Evolutionary conservation across 305 asterid genomes (phyloP).

Genomic region (Fraxinus ornus): DNA sequence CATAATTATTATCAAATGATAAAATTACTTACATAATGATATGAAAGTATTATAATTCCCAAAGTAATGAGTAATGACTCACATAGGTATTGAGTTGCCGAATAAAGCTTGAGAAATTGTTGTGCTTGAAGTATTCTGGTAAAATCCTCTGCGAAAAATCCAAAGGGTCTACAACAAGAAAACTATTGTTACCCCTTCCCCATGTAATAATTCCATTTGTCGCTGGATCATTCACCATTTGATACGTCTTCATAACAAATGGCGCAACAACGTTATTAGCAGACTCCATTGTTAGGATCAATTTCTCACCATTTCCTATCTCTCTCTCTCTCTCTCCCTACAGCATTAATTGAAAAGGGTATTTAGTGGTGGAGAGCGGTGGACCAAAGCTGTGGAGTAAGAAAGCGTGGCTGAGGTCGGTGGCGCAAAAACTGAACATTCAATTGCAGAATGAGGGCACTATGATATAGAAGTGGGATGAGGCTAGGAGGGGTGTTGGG

Average conservation of each 20-base stretch:
- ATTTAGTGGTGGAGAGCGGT: neutral
- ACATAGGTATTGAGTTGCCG: slow-evolving; percentile 93
- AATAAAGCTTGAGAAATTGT: slow-evolving; percentile 84
- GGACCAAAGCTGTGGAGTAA: neutral
- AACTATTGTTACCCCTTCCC: slow-evolving; percentile 67
- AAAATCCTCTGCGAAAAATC: slow-evolving; percentile 66
- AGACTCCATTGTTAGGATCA: slow-evolving; percentile 46
- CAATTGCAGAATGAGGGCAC: neutral
- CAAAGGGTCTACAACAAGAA: slow-evolving; percentile 68
- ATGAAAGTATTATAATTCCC: neutral
- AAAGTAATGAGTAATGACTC: slow-evolving; percentile 32
- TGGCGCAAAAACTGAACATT: neutral
- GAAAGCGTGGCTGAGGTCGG: neutral
- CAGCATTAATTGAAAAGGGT: neutral
- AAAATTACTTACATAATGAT: neutral
- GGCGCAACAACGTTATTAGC: slow-evolving; percentile 40
- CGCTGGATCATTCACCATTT: slow-evolving; percentile 71
- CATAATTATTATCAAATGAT: neutral
- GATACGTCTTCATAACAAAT: slow-evolving; percentile 78
- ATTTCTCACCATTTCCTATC: neutral
- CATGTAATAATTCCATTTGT: slow-evolving; percentile 56
- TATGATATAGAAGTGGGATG: neutral
- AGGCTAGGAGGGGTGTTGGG: neutral
- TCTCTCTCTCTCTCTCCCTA: too few species aligned
- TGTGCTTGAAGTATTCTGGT: slow-evolving; percentile 77